phyloP scores from a whole-genome alignment of 2,329 filamentous ascomycete species.

The Colletotrichum tamarilloi region DNA sequence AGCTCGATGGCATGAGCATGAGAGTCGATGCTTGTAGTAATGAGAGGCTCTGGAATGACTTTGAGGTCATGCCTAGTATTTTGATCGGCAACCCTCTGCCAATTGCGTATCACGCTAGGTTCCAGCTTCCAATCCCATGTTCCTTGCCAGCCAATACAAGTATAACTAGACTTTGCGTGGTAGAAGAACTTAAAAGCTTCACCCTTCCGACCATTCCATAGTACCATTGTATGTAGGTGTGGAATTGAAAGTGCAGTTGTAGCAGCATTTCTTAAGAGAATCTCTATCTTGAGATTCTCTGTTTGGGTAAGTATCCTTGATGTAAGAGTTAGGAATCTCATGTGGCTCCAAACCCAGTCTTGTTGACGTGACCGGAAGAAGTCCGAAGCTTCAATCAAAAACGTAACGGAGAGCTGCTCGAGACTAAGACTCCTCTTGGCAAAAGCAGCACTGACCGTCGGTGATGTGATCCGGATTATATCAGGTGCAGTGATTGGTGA shows the following conservation, averaged over 20 bases:
- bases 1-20: constrained; percentile 9
- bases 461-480: not conserved
- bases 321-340: constrained; percentile 48
- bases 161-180: not conserved
- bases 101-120: not conserved
- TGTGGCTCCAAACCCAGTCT: constrained; percentile 42
- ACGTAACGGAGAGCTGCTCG: constrained; percentile 44
- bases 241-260: constrained; percentile 43
- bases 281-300: constrained; percentile 36
- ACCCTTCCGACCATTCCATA: constrained; percentile 46
- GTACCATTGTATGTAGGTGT: constrained; percentile 43
- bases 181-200: constrained; percentile 49
- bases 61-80: constrained; percentile 1
- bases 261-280: constrained; percentile 41
- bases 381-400: constrained; percentile 42
- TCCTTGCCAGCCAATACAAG: constrained; percentile 13
- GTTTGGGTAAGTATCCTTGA: constrained; percentile 41
- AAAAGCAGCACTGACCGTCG: constrained; percentile 36
- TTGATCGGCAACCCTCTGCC: not conserved
- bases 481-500: no score
- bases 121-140: not conserved
- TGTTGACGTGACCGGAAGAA: constrained; percentile 41
- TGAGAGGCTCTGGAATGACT: not conserved
- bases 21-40: constrained; percentile 6
- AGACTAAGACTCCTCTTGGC: constrained; percentile 42